A percentile compares a stretch with the other conserved stretches of the same genome.
Evolutionary conservation across 2,329 filamentous ascomycete genomes (phyloP).

Genomic region (Colletotrichum paranaense): DNA sequence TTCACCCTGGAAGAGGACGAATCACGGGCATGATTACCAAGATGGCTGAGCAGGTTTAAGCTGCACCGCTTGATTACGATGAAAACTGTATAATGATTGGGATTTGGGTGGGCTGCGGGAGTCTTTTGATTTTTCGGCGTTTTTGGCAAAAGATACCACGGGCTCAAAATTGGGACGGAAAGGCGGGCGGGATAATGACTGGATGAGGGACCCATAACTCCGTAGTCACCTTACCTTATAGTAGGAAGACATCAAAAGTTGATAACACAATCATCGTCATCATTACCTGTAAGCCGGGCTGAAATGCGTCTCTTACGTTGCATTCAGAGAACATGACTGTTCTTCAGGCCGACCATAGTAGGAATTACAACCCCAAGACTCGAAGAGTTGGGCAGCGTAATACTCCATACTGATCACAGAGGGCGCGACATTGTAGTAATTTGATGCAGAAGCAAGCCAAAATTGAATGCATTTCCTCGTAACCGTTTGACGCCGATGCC

Average conservation of each 20-base stretch:
- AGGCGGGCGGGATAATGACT: neutral
- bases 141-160: conserved; percentile 17
- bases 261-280: neutral
- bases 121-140: neutral
- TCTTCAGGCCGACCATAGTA: no score
- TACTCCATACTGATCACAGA: no score
- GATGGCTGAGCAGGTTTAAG: conserved; percentile 17
- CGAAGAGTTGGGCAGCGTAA: no score
- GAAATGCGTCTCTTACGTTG: no score
- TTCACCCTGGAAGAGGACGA: conserved; percentile 49
- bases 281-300: no score
- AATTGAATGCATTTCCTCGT: conserved; percentile 47
- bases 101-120: neutral
- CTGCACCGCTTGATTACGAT: neutral
- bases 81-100: neutral
- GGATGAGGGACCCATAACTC: neutral
- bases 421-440: no score
- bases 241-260: neutral
- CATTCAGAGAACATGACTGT: no score
- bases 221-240: neutral
- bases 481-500: conserved; percentile 19
- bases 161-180: neutral
- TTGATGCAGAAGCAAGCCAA: neutral
- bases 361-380: no score
- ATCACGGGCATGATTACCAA: conserved; percentile 50